phyloP scores from a whole-genome alignment of 345 rosid species.

The Lumnitzera littorea region DNA sequence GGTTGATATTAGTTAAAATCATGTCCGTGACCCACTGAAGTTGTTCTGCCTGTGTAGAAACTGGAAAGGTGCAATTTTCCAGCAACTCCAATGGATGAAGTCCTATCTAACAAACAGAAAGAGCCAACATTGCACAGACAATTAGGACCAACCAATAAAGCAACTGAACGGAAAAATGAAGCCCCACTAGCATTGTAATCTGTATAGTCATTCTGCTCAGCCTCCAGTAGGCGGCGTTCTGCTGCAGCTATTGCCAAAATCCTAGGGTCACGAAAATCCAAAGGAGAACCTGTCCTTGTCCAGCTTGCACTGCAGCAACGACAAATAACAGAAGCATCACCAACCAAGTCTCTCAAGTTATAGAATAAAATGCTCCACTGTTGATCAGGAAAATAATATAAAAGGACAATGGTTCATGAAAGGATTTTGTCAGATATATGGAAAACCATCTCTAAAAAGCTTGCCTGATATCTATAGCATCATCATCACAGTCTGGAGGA shows the following conservation, averaged over 20 bases:
- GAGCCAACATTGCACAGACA: neutral
- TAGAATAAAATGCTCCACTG: neutral
- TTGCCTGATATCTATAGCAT: slow-evolving; percentile 70
- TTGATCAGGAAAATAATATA: neutral
- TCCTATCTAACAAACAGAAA: neutral
- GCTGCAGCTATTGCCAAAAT: slow-evolving; percentile 77
- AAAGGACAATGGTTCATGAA: too few species aligned
- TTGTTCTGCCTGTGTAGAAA: neutral
- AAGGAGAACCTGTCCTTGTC: slow-evolving; percentile 62
- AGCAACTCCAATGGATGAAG: neutral
- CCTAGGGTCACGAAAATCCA: slow-evolving; percentile 68
- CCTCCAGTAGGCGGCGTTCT: slow-evolving; percentile 75
- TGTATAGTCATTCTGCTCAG: slow-evolving; percentile 74
- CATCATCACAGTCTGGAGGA: slow-evolving; percentile 43
- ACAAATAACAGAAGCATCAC: slow-evolving; percentile 9
- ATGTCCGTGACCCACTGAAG: neutral
- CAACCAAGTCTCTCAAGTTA: slow-evolving; percentile 1
- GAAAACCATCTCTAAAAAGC: slow-evolving; percentile 6
- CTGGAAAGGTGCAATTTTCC: too few species aligned
- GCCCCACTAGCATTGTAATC: slow-evolving; percentile 79
- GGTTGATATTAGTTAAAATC: neutral
- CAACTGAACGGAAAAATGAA: slow-evolving; percentile 86
- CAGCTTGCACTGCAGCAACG: slow-evolving; percentile 44
- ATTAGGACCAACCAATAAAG: slow-evolving; percentile 52
- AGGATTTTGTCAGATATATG: neutral